Conservation (phyloP, 1,284 basidiomycete genomes). For the Pholiota adiposa region DNA sequence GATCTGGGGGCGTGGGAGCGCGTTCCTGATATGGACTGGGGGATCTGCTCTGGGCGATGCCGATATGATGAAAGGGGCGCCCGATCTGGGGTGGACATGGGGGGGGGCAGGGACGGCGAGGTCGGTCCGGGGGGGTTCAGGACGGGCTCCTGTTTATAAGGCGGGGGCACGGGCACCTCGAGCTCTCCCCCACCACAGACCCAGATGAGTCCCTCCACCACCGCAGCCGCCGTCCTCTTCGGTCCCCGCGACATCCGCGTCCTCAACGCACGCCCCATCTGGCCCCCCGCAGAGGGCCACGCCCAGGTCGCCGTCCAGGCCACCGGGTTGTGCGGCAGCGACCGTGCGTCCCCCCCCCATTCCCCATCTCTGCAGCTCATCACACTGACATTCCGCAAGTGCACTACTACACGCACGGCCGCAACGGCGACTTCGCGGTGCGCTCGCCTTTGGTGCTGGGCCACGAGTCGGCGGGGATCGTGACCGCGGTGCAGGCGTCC, state of each 20-base stretch:
- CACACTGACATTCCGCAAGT: slow-evolving; percentile 47
- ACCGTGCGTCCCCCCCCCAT: slow-evolving; percentile 57
- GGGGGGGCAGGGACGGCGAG: neutral
- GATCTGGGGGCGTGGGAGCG: neutral
- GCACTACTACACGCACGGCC: slow-evolving; percentile 88
- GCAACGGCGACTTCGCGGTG: slow-evolving; percentile 91
- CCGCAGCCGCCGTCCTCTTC: slow-evolving; percentile 71
- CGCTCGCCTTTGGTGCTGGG: slow-evolving; percentile 86
- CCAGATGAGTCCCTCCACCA: slow-evolving; percentile 36
- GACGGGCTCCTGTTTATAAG: neutral
- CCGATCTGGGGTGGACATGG: slow-evolving; percentile 12
- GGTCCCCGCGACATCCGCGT: slow-evolving; percentile 74
- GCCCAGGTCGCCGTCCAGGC: slow-evolving; percentile 78
- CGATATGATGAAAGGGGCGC: neutral
- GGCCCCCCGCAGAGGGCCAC: slow-evolving; percentile 68
- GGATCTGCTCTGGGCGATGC: slow-evolving; percentile 6
- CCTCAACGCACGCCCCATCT: slow-evolving; percentile 69
- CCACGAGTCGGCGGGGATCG: slow-evolving; percentile 88
- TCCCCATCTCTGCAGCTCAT: slow-evolving; percentile 4
- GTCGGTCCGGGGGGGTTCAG: slow-evolving; percentile 3
- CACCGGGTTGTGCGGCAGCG: slow-evolving; percentile 92
- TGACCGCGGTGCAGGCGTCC: slow-evolving; percentile 66
- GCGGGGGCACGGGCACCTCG: neutral
- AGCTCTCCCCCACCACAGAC: neutral
- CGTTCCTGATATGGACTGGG: neutral